Evolutionary conservation across 192 early-diverging fungal genomes (phyloP), one percentile per base, ranked within the genome.

Genomic region (Backusella liffmaniae): DNA sequence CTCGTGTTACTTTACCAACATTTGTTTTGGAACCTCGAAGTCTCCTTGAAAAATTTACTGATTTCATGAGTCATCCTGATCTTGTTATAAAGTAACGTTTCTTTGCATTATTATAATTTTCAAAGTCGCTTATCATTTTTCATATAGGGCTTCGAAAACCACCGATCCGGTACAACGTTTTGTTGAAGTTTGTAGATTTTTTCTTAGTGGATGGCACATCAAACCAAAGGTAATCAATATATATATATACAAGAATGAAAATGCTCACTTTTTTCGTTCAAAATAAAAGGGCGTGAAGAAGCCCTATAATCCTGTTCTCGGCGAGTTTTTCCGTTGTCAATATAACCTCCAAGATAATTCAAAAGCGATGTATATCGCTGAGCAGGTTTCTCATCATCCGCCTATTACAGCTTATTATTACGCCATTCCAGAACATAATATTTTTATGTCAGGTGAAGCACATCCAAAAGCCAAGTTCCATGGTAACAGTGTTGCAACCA

Each of bases 21-120:
- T 99, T 99, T 87, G 91, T 99, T 4, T 87, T 99, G 26, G 97
- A 99, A 75, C 94, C 96, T 1, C 84, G 96, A 26, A 95, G 93
- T 82, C 96, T 97, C 87, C 89, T 95, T 32, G 97, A 99, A 80
- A 90, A 95, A 26, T 93, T 99, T 32, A 96, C 96, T 7, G 96
- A 99, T 86, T 99, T 99, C 86, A 95, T 98, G 91, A 90, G 91
- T 39, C 94, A 97, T 72, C 93, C 94, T 8, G 93, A 97, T 44
- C 80, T 95, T 73, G 80, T 96, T 29, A 83, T 93, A 77, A 82
- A 85, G 94, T 94, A 32, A 91, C 83, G 30, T 15, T 16, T 44
- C 42, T 44, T 32, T 44, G 32, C 10, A 35, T 71, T 35, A 42
- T n/a, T 35, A 16, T 15, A n/a, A 21, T 62, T 39, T 39, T 42